These are phyloP conservation scores for Chaetomium tenue DNA, from an alignment of 495 filamentous ascomycete genomes.

Conservation along the genomic window DNA sequence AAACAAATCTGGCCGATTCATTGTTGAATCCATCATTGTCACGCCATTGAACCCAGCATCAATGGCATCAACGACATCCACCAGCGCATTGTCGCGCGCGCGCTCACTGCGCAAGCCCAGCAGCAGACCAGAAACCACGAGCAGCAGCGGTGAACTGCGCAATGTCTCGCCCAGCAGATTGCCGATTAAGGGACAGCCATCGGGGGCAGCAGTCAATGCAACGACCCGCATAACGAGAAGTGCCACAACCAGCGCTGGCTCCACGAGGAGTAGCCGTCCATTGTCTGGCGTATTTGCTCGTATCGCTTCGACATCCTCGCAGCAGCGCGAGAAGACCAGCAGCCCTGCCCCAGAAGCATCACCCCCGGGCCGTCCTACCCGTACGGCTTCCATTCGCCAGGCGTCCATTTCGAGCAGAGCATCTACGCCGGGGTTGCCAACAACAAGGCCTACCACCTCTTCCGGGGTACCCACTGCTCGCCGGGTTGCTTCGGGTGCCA, in stretches of 20 bases:
- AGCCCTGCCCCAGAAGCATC: not conserved
- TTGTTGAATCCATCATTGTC: not conserved
- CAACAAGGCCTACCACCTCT: conserved; percentile 29
- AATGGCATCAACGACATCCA: conserved; percentile 29
- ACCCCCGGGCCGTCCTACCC: conserved; percentile 4
- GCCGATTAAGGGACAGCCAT: conserved; percentile 40
- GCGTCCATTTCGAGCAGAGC: conserved; percentile 20
- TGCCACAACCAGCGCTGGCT: conserved; percentile 12
- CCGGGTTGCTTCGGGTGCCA: conserved; percentile 11
- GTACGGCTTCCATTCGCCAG: conserved; percentile 15
- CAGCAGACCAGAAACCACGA: conserved; percentile 20
- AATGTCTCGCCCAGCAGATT: conserved; percentile 48
- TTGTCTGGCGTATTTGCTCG: conserved; percentile 22
- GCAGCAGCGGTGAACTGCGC: conserved; percentile 19
- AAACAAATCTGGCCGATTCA: not conserved
- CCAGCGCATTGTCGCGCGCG: conserved; percentile 40
- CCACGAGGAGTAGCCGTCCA: conserved; percentile 16
- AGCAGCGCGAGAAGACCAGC: conserved; percentile 1
- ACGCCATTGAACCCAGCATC: not conserved
- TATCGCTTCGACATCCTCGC: conserved; percentile 15
- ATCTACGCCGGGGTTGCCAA: conserved; percentile 19
- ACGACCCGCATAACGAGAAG: conserved; percentile 22
- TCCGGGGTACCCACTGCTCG: conserved; percentile 22
- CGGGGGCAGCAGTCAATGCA: conserved; percentile 27
- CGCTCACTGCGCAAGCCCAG: conserved; percentile 46